These are phyloP conservation scores for Chaetoceros tenuissimus DNA, from an alignment of 108 stramenopile species.

Conservation along the genomic window DNA sequence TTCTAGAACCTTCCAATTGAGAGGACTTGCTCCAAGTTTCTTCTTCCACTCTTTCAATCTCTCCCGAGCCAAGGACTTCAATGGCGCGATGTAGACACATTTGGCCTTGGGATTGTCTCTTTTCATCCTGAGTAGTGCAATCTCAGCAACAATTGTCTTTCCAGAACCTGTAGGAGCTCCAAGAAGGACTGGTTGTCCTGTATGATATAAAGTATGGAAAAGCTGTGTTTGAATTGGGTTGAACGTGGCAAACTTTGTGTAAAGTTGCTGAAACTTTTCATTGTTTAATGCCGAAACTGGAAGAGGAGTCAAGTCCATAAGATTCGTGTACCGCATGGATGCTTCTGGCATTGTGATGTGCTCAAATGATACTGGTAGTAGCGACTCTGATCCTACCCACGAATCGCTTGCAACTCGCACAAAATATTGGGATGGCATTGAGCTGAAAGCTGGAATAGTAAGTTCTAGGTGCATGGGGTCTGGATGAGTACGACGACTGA, in stretches of 20 bases:
- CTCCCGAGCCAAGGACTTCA: constrained; percentile 96
- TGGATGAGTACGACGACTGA: constrained; percentile 54
- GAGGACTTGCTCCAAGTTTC: constrained; percentile 61
- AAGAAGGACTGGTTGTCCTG: constrained; percentile 87
- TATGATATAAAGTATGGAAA: constrained; percentile 85
- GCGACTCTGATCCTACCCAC: constrained; percentile 90
- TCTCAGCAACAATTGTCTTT: constrained; percentile 86
- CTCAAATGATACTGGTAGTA: constrained; percentile 77
- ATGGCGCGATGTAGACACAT: constrained; percentile 97
- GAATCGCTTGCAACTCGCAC: constrained; percentile 80
- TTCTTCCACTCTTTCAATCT: constrained; percentile 91
- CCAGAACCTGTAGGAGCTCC: constrained; percentile 97
- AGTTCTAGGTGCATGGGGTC: constrained; percentile 69
- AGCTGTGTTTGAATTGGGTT: constrained; percentile 95
- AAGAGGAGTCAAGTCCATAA: constrained; percentile 89
- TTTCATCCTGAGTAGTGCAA: constrained; percentile 88
- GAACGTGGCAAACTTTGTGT: constrained; percentile 83
- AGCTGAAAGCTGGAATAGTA: constrained; percentile 88
- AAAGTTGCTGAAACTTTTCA: constrained; percentile 76
- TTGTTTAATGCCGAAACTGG: constrained; percentile 83
- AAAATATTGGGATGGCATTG: constrained; percentile 85
- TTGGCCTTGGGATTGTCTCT: constrained; percentile 55
- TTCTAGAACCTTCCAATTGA: constrained; percentile 91
- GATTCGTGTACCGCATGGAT: constrained; percentile 67
- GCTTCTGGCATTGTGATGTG: constrained; percentile 72